Percentiles rank a stretch among this genome's conserved stretches.
Evolutionary conservation across 2,329 filamentous ascomycete species (phyloP).

Genomic region (Acrocalymma vagum): DNA sequence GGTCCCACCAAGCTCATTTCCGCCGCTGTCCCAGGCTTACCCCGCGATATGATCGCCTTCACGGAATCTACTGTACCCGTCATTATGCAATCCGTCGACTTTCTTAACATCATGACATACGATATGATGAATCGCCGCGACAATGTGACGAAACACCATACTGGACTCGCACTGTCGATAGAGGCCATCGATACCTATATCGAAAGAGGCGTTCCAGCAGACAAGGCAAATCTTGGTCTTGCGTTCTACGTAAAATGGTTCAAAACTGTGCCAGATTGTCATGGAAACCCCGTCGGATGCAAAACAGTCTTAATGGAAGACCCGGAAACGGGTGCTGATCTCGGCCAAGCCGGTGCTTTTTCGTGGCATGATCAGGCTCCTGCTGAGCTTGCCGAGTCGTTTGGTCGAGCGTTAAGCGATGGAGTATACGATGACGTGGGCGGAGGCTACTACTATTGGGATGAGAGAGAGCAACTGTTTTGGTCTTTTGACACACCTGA

Average conservation of each 20-base stretch:
- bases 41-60: slow-evolving; percentile 73
- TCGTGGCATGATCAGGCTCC: slow-evolving; percentile 50
- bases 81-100: slow-evolving; percentile 69
- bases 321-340: slow-evolving; percentile 65
- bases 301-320: slow-evolving; percentile 68
- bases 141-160: slow-evolving; percentile 70
- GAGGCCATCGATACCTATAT: slow-evolving; percentile 67
- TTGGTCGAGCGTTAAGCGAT: slow-evolving; percentile 60
- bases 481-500: slow-evolving; percentile 76
- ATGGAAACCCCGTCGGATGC: slow-evolving; percentile 64
- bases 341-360: slow-evolving; percentile 65
- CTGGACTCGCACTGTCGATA: slow-evolving; percentile 64
- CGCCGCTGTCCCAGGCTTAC: slow-evolving; percentile 70
- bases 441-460: slow-evolving; percentile 76
- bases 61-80: slow-evolving; percentile 62
- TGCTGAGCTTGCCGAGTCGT: slow-evolving; percentile 62
- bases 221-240: slow-evolving; percentile 70
- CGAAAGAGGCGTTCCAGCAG: slow-evolving; percentile 60
- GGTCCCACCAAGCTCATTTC: slow-evolving; percentile 68
- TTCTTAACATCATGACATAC: slow-evolving; percentile 76
- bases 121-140: slow-evolving; percentile 76
- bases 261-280: slow-evolving; percentile 58
- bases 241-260: slow-evolving; percentile 76
- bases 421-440: slow-evolving; percentile 65
- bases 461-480: slow-evolving; percentile 66